Evolutionary conservation across 768 basidiomycete genomes (phyloP).

Genomic region (Pleurotus tuoliensis): DNA sequence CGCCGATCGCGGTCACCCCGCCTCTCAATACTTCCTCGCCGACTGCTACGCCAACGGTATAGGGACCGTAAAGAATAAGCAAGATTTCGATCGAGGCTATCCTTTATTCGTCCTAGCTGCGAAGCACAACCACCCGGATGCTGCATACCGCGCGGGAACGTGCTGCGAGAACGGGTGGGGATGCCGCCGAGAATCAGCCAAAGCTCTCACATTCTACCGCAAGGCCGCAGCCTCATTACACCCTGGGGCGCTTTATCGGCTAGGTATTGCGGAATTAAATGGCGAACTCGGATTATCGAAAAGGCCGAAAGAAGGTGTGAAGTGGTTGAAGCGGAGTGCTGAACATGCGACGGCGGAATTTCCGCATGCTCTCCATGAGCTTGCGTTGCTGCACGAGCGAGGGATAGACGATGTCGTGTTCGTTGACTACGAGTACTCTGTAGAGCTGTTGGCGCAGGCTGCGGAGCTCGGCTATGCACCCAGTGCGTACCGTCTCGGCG

Average conservation of each 20-base stretch:
- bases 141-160: conserved; percentile 91
- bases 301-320: conserved; percentile 93
- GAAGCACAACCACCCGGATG: conserved; percentile 96
- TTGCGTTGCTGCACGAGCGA: conserved; percentile 91
- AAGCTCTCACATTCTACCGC: conserved; percentile 89
- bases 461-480: conserved; percentile 96
- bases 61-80: conserved; percentile 82
- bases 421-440: conserved; percentile 93
- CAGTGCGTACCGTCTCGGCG: conserved; percentile 91
- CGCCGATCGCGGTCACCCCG: conserved; percentile 90
- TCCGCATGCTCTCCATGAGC: conserved; percentile 93
- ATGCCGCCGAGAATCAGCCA: conserved; percentile 85
- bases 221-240: conserved; percentile 91
- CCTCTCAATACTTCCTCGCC: conserved; percentile 95
- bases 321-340: conserved; percentile 96
- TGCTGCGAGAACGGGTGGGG: conserved; percentile 99
- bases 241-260: conserved; percentile 93
- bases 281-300: conserved; percentile 86
- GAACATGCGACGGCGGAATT: conserved; percentile 94
- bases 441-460: conserved; percentile 91
- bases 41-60: conserved; percentile 99
- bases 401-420: conserved; percentile 98
- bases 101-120: conserved; percentile 94
- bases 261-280: conserved; percentile 94
- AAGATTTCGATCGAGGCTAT: conserved; percentile 97